Base-by-base conservation (phyloP, 2,329 filamentous ascomycete species). In the Penicillium sp. region DNA sequence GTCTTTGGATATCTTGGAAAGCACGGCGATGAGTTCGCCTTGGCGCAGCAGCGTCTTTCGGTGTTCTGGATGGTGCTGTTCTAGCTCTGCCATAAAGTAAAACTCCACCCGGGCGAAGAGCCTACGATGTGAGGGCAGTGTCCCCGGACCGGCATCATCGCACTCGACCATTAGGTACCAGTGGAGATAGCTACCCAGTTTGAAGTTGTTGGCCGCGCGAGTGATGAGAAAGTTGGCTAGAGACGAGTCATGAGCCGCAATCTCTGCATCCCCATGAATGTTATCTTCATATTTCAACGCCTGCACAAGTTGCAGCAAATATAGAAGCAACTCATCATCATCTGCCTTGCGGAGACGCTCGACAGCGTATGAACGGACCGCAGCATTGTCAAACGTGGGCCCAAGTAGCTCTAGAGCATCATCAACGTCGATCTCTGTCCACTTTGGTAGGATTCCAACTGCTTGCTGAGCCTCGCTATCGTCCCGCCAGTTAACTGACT, bases 131-230 rank as follows among this genome's bases (percentile, higher is more conserved):
- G 89, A 88, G 5, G 87, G 83, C 23, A 88, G 85, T 69, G 93
- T 91, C 48, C 92, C 90, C 3, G 88, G 87, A 67, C 90, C 93
- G 45, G 80, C 78, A 74, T 97, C 94, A 69, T 96, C 92, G 69
- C 93, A 96, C 78, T 99, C 96, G 1, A 99, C 95, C 89, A 97
- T 97, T 2, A 99, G 84, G 76, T 98, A 99, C 95, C 95, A 99
- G 76, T 97, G 92, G 58, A 99, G 87, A 78, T 96, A 97, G 74
- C 96, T 99, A 31, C 94, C 95, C 1, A 99, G 85, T 63, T 91
- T 90, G 71, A 97, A 91, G 72, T 96, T 98, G 64, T 90, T 88
- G 15, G 91, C 90, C 3, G 95, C 96, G 41, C 95, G 87, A 1
- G 91, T 88, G 60, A 99, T 95, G 3, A 99, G 83, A 73, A 99